A percentile compares a stretch with the other conserved stretches of the same genome.
Conservation (phyloP, 306 rosid species). For the Biancaea sappan region DNA sequence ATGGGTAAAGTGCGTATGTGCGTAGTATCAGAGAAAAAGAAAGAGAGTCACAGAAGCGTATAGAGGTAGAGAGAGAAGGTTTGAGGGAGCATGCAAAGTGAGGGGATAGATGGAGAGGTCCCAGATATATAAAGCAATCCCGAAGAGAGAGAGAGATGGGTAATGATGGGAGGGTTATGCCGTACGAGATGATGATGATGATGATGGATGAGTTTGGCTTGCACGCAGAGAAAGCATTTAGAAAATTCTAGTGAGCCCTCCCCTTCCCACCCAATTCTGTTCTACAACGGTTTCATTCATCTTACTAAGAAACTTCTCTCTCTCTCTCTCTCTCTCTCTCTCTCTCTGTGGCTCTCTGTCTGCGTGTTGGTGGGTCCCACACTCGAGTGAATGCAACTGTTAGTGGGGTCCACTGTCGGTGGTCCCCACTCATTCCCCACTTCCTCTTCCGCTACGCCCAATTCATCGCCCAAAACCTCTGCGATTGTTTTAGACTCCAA, state of each 20-base stretch:
- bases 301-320: too few species aligned
- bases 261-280: not conserved
- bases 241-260: constrained; percentile 32
- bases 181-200: constrained; percentile 33
- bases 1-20: not conserved
- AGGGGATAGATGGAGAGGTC: constrained; percentile 25
- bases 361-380: constrained; percentile 42
- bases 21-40: not conserved
- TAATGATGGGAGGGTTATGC: constrained; percentile 32
- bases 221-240: constrained; percentile 57
- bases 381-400: constrained; percentile 65
- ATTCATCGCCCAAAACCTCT: not conserved
- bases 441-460: not conserved
- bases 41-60: too few species aligned
- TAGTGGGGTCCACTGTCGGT: constrained; percentile 32
- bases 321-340: not conserved
- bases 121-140: constrained; percentile 44
- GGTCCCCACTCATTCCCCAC: constrained; percentile 31
- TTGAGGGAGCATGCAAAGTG: not conserved
- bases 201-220: constrained; percentile 41
- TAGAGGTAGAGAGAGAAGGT: not conserved
- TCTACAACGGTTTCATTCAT: constrained; percentile 53
- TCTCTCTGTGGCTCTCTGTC: too few species aligned
- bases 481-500: constrained; percentile 28
- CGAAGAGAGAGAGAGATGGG: not conserved